Percentiles rank a stretch among this genome's conserved stretches.
These are phyloP conservation scores for Annulohypoxylon bovei DNA, from an alignment of 495 filamentous ascomycete genomes.

Conservation along the genomic window DNA sequence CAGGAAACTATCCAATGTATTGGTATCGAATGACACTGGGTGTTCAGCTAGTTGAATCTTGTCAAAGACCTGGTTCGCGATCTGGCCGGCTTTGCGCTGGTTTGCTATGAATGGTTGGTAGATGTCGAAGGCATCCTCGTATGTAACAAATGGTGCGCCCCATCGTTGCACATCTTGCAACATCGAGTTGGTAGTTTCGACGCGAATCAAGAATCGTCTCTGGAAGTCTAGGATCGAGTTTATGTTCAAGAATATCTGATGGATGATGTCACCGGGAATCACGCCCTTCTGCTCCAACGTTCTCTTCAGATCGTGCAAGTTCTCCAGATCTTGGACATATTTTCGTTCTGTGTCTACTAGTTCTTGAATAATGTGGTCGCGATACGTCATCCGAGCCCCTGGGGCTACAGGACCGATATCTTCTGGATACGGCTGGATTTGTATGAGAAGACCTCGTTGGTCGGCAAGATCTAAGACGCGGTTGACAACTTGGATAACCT, in stretches of 20 bases:
- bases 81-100: conserved; percentile 74
- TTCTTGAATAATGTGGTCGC: conserved; percentile 88
- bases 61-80: conserved; percentile 69
- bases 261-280: conserved; percentile 87
- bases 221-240: conserved; percentile 96
- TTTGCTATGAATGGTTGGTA: conserved; percentile 98
- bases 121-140: conserved; percentile 82
- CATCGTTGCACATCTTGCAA: conserved; percentile 84
- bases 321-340: conserved; percentile 98
- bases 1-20: conserved; percentile 84
- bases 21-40: conserved; percentile 66
- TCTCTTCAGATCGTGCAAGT: conserved; percentile 91
- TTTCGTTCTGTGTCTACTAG: conserved; percentile 93
- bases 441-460: conserved; percentile 72
- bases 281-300: conserved; percentile 85
- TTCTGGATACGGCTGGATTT: conserved; percentile 59
- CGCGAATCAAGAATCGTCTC: conserved; percentile 89
- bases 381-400: conserved; percentile 73
- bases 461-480: conserved; percentile 88
- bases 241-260: conserved; percentile 95
- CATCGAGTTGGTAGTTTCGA: conserved; percentile 92
- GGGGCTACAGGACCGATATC: conserved; percentile 56
- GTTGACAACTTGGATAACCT: conserved; percentile 79
- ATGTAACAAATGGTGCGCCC: conserved; percentile 82
- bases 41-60: conserved; percentile 65